Conservation (phyloP, 768 basidiomycete species). For the Stropharia rugosoannulata region DNA sequence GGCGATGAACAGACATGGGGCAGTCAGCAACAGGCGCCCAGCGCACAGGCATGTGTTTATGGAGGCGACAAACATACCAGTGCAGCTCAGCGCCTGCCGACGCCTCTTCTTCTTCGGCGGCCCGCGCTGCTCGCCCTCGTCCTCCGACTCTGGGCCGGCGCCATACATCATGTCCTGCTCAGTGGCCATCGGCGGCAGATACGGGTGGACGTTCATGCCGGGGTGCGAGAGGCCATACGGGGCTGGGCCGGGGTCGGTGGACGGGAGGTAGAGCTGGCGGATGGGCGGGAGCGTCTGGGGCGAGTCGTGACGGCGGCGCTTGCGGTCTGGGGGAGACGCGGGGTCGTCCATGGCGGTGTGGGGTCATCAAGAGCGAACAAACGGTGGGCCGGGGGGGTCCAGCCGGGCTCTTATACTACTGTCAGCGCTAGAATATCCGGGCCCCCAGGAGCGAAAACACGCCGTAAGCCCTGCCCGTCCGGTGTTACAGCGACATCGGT, state of each 20-base stretch:
- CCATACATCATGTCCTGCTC: conserved; percentile 31
- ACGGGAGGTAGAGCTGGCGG: conserved; percentile 65
- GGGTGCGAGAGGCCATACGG: conserved; percentile 15
- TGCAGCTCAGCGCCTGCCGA: conserved; percentile 82
- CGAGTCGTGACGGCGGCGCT: conserved; percentile 13
- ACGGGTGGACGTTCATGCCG: conserved; percentile 8
- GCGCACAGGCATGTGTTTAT: neutral
- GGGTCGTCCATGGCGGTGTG: conserved; percentile 11
- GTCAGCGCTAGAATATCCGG: conserved; percentile 39
- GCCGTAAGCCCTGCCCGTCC: conserved; percentile 22
- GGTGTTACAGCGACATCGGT: conserved; percentile 32
- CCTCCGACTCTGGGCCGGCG: conserved; percentile 54
- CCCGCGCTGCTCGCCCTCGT: conserved; percentile 50
- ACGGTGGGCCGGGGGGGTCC: conserved; percentile 13
- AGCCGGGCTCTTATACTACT: conserved; percentile 33
- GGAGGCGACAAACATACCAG: conserved; percentile 49
- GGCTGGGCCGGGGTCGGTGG: conserved; percentile 37
- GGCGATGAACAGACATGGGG: conserved; percentile 37
- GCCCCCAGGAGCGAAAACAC: conserved; percentile 31
- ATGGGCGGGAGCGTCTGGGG: conserved; percentile 58
- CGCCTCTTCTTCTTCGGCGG: conserved; percentile 83
- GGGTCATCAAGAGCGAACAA: conserved; percentile 27
- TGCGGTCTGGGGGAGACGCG: conserved; percentile 17
- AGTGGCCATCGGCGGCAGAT: conserved; percentile 18
- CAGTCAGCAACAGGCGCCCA: conserved; percentile 87